phyloP scores from a whole-genome alignment of 768 basidiomycete genomes.

The Polyporus arcularius region DNA sequence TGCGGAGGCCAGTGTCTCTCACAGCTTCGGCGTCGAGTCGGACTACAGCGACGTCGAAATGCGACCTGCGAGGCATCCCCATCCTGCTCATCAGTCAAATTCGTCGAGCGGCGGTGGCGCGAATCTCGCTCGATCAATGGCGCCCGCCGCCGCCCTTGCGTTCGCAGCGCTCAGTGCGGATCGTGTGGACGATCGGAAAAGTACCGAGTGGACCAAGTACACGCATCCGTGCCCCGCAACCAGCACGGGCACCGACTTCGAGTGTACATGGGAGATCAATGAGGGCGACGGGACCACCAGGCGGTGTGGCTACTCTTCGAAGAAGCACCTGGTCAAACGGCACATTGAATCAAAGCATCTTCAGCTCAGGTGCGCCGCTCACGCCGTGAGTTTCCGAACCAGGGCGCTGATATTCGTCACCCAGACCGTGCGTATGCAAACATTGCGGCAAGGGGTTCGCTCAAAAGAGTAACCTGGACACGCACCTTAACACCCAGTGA shows the following conservation, averaged over 20 bases:
- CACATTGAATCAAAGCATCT: conserved; percentile 68
- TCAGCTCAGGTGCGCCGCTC: conserved; percentile 50
- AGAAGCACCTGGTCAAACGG: conserved; percentile 69
- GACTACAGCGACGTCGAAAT: conserved; percentile 7
- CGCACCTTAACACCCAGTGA: conserved; percentile 57
- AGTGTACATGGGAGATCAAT: conserved; percentile 9
- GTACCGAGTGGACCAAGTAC: neutral
- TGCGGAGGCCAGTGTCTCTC: neutral
- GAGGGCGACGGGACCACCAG: neutral
- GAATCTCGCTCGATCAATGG: neutral
- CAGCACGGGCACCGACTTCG: neutral
- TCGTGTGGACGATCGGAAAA: conserved; percentile 3
- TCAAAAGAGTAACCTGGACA: conserved; percentile 58
- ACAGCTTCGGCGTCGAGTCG: conserved; percentile 5
- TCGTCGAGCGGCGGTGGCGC: conserved; percentile 1
- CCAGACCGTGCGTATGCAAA: conserved; percentile 53
- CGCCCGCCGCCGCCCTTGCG: conserved; percentile 4
- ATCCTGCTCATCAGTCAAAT: conserved; percentile 10
- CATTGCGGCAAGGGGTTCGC: conserved; percentile 57
- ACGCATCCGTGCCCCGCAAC: neutral
- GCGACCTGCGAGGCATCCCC: neutral
- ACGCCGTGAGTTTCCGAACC: neutral
- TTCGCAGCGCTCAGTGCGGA: neutral
- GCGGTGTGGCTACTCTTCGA: conserved; percentile 45
- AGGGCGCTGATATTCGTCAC: neutral